These are phyloP conservation scores for Cephaloascus fragrans DNA, from an alignment of 805 yeast genomes.

Conservation along the genomic window DNA sequence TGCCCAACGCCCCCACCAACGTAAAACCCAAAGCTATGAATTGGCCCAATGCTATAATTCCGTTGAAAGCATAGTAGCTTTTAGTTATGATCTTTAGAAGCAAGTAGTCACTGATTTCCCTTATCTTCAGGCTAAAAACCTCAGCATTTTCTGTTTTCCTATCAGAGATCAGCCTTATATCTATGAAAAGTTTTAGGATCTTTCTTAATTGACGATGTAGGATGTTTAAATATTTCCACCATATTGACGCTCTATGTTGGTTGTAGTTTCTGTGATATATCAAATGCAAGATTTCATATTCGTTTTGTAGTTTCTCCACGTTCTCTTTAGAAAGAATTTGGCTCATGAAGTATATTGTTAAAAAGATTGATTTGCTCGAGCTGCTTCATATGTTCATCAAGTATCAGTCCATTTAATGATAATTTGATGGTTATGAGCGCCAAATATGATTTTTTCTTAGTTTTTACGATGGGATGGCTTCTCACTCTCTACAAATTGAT, in stretches of 20 bases:
- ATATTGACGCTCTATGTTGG: conserved; percentile 61
- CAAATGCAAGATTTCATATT: conserved; percentile 50
- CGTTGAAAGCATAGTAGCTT: conserved; percentile 54
- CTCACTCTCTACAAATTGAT: no score
- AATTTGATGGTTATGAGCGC: no score
- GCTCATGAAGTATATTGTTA: no score
- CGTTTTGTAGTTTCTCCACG: conserved; percentile 21
- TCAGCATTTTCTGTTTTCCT: no score
- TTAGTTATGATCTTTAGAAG: conserved; percentile 26
- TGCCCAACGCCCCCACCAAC: conserved; percentile 46
- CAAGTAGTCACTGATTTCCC: conserved; percentile 13
- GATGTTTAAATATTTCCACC: conserved; percentile 70
- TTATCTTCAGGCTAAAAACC: conserved; percentile 2
- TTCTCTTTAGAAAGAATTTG: background rate
- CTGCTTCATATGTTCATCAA: no score
- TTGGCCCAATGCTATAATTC: conserved; percentile 66
- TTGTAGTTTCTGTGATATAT: conserved; percentile 64
- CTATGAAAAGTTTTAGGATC: conserved; percentile 19
- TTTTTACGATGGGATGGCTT: no score
- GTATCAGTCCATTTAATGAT: no score
- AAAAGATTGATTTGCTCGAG: no score
- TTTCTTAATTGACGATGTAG: conserved; percentile 46
- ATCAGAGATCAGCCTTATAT: conserved; percentile 13
- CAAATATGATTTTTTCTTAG: no score
- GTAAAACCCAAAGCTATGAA: conserved; percentile 67